A percentile compares a stretch with the other conserved stretches of the same genome.
phyloP scores from a whole-genome alignment of 345 rosid genomes.

The Clarkia xantiana region DNA sequence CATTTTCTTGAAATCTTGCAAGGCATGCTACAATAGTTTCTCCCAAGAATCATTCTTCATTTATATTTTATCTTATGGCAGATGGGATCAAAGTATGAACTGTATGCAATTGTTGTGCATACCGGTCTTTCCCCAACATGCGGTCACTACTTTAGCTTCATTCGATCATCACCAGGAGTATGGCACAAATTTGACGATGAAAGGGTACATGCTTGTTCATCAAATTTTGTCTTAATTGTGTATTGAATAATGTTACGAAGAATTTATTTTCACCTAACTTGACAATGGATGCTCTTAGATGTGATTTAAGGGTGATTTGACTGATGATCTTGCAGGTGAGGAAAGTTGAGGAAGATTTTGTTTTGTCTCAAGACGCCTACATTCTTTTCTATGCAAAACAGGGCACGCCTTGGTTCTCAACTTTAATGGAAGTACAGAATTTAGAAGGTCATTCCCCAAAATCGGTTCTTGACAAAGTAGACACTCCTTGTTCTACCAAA shows the following conservation, averaged over 20 bases:
- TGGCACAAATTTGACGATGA: slow-evolving; percentile 69
- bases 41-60: not conserved
- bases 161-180: slow-evolving; percentile 49
- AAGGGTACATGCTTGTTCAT: slow-evolving; percentile 24
- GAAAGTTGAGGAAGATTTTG: slow-evolving; percentile 34
- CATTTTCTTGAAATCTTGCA: too few species aligned
- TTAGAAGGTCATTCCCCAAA: slow-evolving; percentile 38
- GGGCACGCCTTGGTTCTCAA: slow-evolving; percentile 61
- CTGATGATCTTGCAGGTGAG: slow-evolving; percentile 30
- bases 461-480: slow-evolving; percentile 51
- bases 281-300: not conserved
- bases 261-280: not conserved
- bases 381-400: slow-evolving; percentile 68
- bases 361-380: slow-evolving; percentile 60
- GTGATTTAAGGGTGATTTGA: not conserved
- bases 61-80: too few species aligned
- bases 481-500: slow-evolving; percentile 6
- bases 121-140: slow-evolving; percentile 34
- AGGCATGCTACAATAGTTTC: not conserved
- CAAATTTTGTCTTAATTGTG: not conserved
- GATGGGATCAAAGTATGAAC: slow-evolving; percentile 44
- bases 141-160: slow-evolving; percentile 63
- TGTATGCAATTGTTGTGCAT: slow-evolving; percentile 75
- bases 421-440: slow-evolving; percentile 25
- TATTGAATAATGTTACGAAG: not conserved